These are phyloP conservation scores for Sporisorium iseilematis-ciliati DNA, from an alignment of 1,284 basidiomycete genomes.

Conservation along the genomic window DNA sequence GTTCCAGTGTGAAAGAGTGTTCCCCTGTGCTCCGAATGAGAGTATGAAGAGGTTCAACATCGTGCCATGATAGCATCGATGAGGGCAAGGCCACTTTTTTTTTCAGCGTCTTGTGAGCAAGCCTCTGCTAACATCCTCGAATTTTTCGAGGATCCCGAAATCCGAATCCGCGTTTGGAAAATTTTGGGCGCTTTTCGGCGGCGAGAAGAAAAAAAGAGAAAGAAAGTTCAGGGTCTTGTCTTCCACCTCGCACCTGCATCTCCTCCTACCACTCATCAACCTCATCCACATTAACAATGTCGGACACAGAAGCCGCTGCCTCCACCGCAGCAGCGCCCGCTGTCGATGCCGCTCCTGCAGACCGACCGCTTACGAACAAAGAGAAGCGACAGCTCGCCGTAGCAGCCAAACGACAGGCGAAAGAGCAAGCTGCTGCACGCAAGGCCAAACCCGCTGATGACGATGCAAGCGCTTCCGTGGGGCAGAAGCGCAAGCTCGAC, in stretches of 20 bases:
- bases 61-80: too few relatives aligned
- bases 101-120: neutral
- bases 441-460: slow-evolving; percentile 4
- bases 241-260: neutral
- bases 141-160: neutral
- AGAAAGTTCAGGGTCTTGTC: neutral
- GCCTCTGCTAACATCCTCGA: neutral
- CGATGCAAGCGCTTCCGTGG: neutral
- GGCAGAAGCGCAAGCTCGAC: slow-evolving; percentile 73
- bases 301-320: slow-evolving; percentile 6
- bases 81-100: neutral
- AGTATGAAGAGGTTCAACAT: neutral
- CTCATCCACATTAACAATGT: slow-evolving; percentile 7
- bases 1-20: neutral
- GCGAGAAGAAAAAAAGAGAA: neutral
- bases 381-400: slow-evolving; percentile 55
- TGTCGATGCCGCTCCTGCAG: neutral
- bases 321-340: neutral
- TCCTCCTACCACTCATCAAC: neutral
- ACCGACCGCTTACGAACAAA: slow-evolving; percentile 58
- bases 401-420: slow-evolving; percentile 44
- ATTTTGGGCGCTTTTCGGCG: slow-evolving; percentile 15
- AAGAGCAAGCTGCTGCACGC: slow-evolving; percentile 28
- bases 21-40: neutral
- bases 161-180: slow-evolving; percentile 6